These are phyloP conservation scores for Ambrosia artemisiifolia DNA, from an alignment of 129 eudicot species.

Conservation along the genomic window DNA sequence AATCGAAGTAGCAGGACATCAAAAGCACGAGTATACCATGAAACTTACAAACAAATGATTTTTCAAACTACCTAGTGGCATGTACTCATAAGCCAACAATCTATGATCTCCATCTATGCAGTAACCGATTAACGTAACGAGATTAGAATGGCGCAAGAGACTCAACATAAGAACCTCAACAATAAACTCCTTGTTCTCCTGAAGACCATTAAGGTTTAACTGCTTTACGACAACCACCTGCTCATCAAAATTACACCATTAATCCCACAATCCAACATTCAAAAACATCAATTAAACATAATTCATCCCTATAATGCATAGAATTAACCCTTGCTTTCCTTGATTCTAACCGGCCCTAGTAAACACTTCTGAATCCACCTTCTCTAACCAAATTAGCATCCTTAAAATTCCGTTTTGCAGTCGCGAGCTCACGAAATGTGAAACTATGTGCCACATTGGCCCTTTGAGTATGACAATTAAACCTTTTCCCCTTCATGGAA, in stretches of 20 bases:
- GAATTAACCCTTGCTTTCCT: slow-evolving; percentile 46
- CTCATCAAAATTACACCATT: no score
- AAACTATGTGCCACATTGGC: slow-evolving; percentile 57
- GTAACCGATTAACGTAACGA: no score
- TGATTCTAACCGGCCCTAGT: slow-evolving; percentile 70
- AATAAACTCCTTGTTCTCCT: no score
- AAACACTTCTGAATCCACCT: slow-evolving; percentile 93
- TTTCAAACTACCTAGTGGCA: no score
- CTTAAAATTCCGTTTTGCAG: slow-evolving; percentile 75
- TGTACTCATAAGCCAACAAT: no score
- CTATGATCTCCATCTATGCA: no score
- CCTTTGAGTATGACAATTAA: slow-evolving; percentile 27
- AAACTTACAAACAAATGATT: no score
- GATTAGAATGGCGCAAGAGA: no score
- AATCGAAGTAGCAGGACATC: not conserved
- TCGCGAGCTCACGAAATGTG: slow-evolving; percentile 73
- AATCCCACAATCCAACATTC: not conserved
- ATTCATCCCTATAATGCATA: not conserved
- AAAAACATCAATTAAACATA: no score
- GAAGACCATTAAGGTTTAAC: no score
- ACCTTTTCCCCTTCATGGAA: slow-evolving; percentile 44
- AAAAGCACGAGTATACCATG: not conserved
- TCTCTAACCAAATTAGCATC: slow-evolving; percentile 75
- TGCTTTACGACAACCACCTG: no score
- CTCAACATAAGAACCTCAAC: no score